These are phyloP conservation scores for Raphanus hybrid DNA, from an alignment of 441 rosid species.

Conservation along the genomic window DNA sequence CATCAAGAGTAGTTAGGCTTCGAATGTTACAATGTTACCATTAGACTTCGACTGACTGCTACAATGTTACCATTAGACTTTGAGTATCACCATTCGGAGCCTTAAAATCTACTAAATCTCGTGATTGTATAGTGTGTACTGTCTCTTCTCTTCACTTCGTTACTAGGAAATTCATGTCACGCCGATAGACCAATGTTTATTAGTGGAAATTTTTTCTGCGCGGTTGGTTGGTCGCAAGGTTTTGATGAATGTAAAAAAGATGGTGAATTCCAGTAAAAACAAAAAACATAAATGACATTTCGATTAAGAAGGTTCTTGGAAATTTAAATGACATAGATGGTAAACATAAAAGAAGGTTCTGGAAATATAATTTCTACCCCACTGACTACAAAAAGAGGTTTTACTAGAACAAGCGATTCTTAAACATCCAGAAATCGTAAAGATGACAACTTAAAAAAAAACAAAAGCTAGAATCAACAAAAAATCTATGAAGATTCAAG, in stretches of 20 bases:
- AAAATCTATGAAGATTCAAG: constrained; percentile 12
- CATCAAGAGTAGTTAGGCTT: constrained; percentile 71
- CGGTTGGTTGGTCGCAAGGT: too few species aligned
- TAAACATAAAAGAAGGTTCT: neutral
- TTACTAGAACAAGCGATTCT: constrained; percentile 25
- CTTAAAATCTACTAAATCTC: constrained; percentile 55
- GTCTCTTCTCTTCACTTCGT: constrained; percentile 24
- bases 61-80: too few species aligned
- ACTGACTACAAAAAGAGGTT: neutral
- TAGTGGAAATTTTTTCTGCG: too few species aligned
- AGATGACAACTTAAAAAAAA: constrained; percentile 27
- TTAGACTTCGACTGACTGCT: too few species aligned
- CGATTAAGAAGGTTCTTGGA: too few species aligned
- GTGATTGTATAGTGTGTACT: neutral
- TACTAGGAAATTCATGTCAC: neutral
- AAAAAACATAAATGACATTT: too few species aligned
- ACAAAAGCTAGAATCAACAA: constrained; percentile 29
- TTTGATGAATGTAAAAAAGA: too few species aligned
- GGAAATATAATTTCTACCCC: neutral
- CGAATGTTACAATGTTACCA: too few species aligned
- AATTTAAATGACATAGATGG: too few species aligned
- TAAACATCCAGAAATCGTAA: constrained; percentile 16
- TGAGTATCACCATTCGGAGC: too few species aligned
- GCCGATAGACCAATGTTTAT: too few species aligned
- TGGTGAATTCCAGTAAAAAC: too few species aligned